Percentiles rank a stretch among this genome's conserved stretches.
These are phyloP conservation scores for Chaetomiaceae sp. DNA, from an alignment of 2,329 filamentous ascomycete genomes.

Conservation along the genomic window DNA sequence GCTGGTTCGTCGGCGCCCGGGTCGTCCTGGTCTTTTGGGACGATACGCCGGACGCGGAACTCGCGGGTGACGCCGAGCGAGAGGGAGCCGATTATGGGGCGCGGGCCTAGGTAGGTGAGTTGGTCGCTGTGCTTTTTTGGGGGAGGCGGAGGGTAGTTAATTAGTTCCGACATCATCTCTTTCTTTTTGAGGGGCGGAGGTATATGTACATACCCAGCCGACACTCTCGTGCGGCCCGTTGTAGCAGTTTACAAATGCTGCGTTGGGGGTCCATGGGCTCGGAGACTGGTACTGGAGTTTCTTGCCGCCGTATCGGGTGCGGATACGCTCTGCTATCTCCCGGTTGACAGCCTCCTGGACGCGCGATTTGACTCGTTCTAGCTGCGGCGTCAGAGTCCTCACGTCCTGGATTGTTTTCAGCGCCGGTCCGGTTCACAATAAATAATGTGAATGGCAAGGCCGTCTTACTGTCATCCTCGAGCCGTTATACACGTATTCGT, in stretches of 20 bases:
- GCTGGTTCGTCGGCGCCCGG: too few species aligned
- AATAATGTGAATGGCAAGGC: background rate
- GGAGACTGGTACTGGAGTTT: slow-evolving; percentile 78
- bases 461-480: slow-evolving; percentile 56
- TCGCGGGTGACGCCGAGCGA: slow-evolving; percentile 90
- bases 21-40: slow-evolving; percentile 51
- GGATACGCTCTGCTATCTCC: slow-evolving; percentile 70
- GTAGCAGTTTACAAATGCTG: slow-evolving; percentile 94
- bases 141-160: background rate
- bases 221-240: slow-evolving; percentile 75
- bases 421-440: background rate
- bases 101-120: slow-evolving; percentile 86
- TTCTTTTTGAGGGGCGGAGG: too few species aligned
- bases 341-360: slow-evolving; percentile 74
- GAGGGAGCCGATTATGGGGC: slow-evolving; percentile 81
- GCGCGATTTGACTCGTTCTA: slow-evolving; percentile 62
- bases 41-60: slow-evolving; percentile 77
- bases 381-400: slow-evolving; percentile 68
- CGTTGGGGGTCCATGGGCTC: slow-evolving; percentile 73
- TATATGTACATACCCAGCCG: slow-evolving; percentile 56
- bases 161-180: too few species aligned
- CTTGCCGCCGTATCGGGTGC: slow-evolving; percentile 58
- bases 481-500: slow-evolving; percentile 86
- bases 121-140: slow-evolving; percentile 86
- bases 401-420: slow-evolving; percentile 55